Evolutionary conservation across 768 basidiomycete genomes (phyloP).

Genomic region (Boletus subparvulus): DNA sequence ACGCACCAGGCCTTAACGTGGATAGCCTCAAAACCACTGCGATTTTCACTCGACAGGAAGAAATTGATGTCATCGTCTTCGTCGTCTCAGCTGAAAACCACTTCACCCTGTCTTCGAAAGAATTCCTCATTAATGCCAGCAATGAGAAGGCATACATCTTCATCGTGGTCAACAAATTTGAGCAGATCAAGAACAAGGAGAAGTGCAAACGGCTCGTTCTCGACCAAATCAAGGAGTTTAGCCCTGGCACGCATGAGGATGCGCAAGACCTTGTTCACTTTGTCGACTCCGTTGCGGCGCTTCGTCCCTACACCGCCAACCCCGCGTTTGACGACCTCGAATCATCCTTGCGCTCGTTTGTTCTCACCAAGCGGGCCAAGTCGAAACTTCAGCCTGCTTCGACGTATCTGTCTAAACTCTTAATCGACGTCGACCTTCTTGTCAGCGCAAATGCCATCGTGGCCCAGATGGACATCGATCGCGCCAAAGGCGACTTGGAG

Average conservation of each 20-base stretch:
- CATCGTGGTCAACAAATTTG: constrained; percentile 98
- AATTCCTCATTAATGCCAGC: constrained; percentile 90
- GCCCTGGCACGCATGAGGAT: constrained; percentile 89
- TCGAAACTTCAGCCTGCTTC: constrained; percentile 93
- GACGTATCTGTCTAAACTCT: constrained; percentile 88
- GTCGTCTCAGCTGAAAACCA: constrained; percentile 98
- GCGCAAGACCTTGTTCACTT: constrained; percentile 95
- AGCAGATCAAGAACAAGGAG: constrained; percentile 92
- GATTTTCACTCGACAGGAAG: constrained; percentile 92
- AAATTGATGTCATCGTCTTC: constrained; percentile 98
- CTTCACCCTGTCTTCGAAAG: constrained; percentile 92
- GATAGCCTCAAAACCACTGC: constrained; percentile 95
- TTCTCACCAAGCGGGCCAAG: constrained; percentile 92
- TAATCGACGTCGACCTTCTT: constrained; percentile 86
- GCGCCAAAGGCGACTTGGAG: constrained; percentile 68
- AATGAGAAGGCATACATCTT: constrained; percentile 98
- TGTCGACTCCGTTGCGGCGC: constrained; percentile 84
- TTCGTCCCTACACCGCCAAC: constrained; percentile 63
- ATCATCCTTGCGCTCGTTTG: constrained; percentile 87
- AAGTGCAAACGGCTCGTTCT: constrained; percentile 85
- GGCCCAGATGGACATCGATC: constrained; percentile 74
- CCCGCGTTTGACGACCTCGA: constrained; percentile 87
- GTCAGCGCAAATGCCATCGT: constrained; percentile 83
- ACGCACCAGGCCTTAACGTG: constrained; percentile 95
- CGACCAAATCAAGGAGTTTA: constrained; percentile 91